These are phyloP conservation scores for Viola odorata DNA, from an alignment of 345 rosid genomes.

Conservation along the genomic window DNA sequence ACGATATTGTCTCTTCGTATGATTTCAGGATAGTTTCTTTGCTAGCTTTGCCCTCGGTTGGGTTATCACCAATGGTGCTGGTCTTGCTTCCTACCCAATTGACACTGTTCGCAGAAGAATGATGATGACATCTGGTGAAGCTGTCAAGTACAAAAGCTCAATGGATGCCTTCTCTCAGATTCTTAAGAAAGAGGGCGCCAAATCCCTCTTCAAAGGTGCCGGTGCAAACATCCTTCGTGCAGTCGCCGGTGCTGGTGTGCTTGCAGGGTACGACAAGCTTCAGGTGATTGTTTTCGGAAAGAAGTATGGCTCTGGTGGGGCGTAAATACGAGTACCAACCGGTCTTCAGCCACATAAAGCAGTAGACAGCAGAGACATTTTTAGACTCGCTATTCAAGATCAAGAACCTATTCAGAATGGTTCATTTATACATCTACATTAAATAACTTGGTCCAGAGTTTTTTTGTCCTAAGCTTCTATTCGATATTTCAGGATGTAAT, in stretches of 20 bases:
- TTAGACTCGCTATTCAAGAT: background rate
- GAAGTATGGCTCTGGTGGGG: constrained; percentile 28
- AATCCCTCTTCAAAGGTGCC: constrained; percentile 30
- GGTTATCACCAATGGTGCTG: constrained; percentile 24
- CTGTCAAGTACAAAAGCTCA: constrained; percentile 32
- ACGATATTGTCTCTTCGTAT: background rate
- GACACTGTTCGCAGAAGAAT: constrained; percentile 27
- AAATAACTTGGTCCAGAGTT: background rate
- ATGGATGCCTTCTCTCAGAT: constrained; percentile 24
- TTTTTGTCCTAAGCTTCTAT: background rate
- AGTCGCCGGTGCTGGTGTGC: constrained; percentile 31
- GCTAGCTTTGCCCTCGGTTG: constrained; percentile 33
- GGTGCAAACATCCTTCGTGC: constrained; percentile 32
- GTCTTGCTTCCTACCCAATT: constrained; percentile 23
- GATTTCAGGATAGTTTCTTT: constrained; percentile 27
- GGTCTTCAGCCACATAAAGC: background rate
- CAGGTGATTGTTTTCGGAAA: constrained; percentile 21
- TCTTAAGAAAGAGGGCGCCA: constrained; percentile 24
- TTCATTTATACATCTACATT: background rate
- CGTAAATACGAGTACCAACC: background rate
- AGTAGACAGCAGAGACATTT: constrained; percentile 1
- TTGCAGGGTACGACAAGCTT: constrained; percentile 32
- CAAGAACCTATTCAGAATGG: background rate
- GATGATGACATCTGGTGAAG: constrained; percentile 36
- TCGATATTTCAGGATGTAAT: background rate